A percentile compares a stretch with the other conserved stretches of the same genome.
Conservation (phyloP, 495 filamentous ascomycete species). For the Poronia punctata region DNA sequence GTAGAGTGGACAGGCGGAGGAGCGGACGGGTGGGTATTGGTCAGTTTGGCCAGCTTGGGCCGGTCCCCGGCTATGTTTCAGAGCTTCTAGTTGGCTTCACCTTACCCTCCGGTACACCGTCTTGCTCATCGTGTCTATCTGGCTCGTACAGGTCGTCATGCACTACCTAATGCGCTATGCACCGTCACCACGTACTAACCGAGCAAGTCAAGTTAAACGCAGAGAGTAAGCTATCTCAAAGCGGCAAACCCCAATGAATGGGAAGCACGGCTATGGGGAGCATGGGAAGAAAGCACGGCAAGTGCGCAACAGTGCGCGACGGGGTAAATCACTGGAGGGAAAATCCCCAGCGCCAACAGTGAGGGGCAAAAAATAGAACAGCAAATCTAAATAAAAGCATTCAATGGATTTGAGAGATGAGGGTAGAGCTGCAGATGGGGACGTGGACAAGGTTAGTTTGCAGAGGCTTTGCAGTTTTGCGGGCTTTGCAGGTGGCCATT, state of each 20-base stretch:
- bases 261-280: no score
- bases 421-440: not conserved
- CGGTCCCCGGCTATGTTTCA: no score
- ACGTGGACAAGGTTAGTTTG: constrained; percentile 5
- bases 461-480: constrained; percentile 8
- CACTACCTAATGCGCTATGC: no score
- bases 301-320: constrained; percentile 17
- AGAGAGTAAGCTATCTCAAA: constrained; percentile 23
- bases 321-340: constrained; percentile 2
- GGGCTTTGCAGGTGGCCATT: constrained; percentile 10
- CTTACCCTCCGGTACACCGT: constrained; percentile 8
- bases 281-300: constrained; percentile 10
- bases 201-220: constrained; percentile 19
- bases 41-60: no score
- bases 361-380: not conserved
- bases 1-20: constrained; percentile 1
- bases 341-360: not conserved
- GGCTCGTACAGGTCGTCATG: no score
- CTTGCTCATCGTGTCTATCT: constrained; percentile 1
- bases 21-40: constrained; percentile 3
- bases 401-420: no score
- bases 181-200: no score
- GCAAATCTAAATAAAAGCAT: not conserved
- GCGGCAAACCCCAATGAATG: constrained; percentile 13
- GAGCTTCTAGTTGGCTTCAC: constrained; percentile 6